Evolutionary conservation across 2,329 filamentous ascomycete species (phyloP).

Genomic region (Podosphaera leucotricha): DNA sequence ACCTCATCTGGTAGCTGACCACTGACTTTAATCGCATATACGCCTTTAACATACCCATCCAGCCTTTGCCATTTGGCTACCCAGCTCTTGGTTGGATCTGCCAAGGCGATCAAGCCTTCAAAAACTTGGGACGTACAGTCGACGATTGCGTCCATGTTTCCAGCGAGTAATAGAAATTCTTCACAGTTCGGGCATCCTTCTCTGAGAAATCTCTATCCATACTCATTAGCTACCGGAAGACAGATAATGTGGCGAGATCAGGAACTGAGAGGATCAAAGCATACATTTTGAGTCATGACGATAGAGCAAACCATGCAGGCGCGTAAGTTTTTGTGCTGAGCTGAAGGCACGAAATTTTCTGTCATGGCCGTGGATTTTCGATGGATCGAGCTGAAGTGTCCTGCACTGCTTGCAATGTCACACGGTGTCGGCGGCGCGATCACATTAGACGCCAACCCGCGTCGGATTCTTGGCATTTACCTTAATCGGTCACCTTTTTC

Average conservation of each 20-base stretch:
- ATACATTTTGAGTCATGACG: slow-evolving; percentile 57
- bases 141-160: slow-evolving; percentile 57
- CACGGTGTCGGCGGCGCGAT: too few species aligned
- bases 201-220: slow-evolving; percentile 50
- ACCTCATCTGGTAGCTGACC: slow-evolving; percentile 52
- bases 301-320: slow-evolving; percentile 98
- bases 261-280: slow-evolving; percentile 11
- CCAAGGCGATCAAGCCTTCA: slow-evolving; percentile 71
- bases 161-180: slow-evolving; percentile 61
- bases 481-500: too few species aligned
- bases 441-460: too few species aligned
- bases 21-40: slow-evolving; percentile 88
- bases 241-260: background rate
- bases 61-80: slow-evolving; percentile 91
- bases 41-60: slow-evolving; percentile 65
- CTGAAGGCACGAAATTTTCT: slow-evolving; percentile 44
- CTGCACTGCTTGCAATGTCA: too few species aligned
- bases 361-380: slow-evolving; percentile 11
- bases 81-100: slow-evolving; percentile 69
- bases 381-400: too few species aligned
- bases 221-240: slow-evolving; percentile 3
- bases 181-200: slow-evolving; percentile 95
- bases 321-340: slow-evolving; percentile 65
- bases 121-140: slow-evolving; percentile 93
- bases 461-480: too few species aligned